Percentiles rank a stretch among this genome's conserved stretches.
Evolutionary conservation across 345 rosid species (phyloP).

Genomic region (Boechera retrofracta): DNA sequence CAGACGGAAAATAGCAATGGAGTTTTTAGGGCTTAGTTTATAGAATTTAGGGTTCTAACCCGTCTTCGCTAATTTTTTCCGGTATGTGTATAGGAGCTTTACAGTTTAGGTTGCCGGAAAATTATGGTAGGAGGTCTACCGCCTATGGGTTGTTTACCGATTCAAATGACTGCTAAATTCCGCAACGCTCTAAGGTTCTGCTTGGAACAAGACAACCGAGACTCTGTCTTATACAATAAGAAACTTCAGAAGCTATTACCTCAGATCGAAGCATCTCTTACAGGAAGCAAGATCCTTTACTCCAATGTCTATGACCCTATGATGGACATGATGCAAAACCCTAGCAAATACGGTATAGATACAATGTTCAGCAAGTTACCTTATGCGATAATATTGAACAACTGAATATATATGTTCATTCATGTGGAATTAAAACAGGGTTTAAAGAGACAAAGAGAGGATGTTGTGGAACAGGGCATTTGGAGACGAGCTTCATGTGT

Average conservation of each 20-base stretch:
- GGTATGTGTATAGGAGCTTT: background rate
- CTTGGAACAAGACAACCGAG: constrained; percentile 4
- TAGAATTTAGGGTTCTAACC: background rate
- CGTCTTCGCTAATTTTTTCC: background rate
- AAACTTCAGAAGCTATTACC: background rate
- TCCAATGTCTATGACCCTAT: background rate
- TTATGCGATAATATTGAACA: background rate
- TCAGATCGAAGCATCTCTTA: constrained; percentile 2
- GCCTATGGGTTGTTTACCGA: constrained; percentile 7
- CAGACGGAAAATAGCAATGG: background rate
- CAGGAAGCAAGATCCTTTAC: constrained; percentile 10
- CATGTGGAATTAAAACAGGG: background rate
- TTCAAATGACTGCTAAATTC: constrained; percentile 9
- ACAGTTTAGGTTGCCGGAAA: constrained; percentile 11
- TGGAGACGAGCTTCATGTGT: constrained; percentile 3
- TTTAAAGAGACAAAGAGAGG: constrained; percentile 4
- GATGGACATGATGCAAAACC: constrained; percentile 14
- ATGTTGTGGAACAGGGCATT: constrained; percentile 11
- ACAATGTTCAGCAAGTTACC: background rate
- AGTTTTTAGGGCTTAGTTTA: background rate
- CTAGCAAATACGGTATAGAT: background rate
- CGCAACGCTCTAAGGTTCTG: background rate
- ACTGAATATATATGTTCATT: background rate
- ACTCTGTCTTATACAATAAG: background rate
- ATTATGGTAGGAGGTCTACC: background rate